Base-by-base conservation (phyloP, 305 asterid species). In the Plantago lanceolata region DNA sequence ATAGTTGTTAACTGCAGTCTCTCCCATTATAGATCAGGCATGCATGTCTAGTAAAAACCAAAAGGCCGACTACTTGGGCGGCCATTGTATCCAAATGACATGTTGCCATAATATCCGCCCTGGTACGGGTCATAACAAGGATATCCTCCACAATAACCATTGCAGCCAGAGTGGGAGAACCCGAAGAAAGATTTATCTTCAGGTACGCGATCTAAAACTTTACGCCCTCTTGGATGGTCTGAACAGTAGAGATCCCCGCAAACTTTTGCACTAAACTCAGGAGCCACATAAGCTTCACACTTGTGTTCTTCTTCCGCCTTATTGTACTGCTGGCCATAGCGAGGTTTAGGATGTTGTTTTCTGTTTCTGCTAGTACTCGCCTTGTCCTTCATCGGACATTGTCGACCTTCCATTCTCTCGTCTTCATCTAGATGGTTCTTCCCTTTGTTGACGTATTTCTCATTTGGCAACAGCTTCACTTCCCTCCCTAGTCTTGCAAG, bases 401-500 rank as follows among this genome's bases (percentile, higher is more conserved):
- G 52, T 31, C 20, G 31, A 13, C 55, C 26, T 24, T 57, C 57
- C 59, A 53, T 35, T 47, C 49, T 33, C 11, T 21, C 26, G 40
- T 54, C 29, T 9, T 47, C 19, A 3, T 63, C 48, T 18, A 14
- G 29, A 12, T 43, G 59, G 19, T 53, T 15, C 24, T 11, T 43
- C 3, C 56, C 64, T 35, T 50, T 58, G 17, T 16, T n/a, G 17
- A n/a, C 59, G 8, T 33, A 45, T 14, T 60, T 21, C 3, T 76
- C 64, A n/a, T 28, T 33, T 24, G 71, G 63, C 11, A 68, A 12
- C 11, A 84, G 78, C 26, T 73, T 44, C 16, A 78, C 88, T 35
- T 20, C 0, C 58, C 76, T 82, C 3, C 85, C 81, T 40, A 59
- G 17, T 45, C 71, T 73, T 15, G 59, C 53, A 6, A 78, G 76